Percentiles rank a stretch among this genome's conserved stretches.
phyloP scores from a whole-genome alignment of 2,329 filamentous ascomycete species.

The Phaeosphaeriaceae sp. region DNA sequence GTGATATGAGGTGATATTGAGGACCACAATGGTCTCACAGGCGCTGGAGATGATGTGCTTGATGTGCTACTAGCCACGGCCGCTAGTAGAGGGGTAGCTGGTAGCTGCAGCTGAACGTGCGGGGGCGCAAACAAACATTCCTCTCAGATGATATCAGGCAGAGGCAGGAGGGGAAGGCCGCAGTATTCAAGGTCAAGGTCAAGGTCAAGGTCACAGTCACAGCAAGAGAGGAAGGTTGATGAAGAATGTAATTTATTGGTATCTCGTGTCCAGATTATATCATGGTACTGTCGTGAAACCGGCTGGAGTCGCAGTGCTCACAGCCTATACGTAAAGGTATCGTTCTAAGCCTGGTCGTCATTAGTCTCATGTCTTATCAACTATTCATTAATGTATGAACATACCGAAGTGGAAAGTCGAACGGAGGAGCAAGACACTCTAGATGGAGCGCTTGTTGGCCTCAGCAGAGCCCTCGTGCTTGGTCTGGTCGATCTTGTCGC shows the following conservation, averaged over 20 bases:
- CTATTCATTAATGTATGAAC: background rate
- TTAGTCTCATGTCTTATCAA: background rate
- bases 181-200: too few species aligned
- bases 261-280: slow-evolving; percentile 33
- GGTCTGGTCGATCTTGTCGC: slow-evolving; percentile 62
- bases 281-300: slow-evolving; percentile 21
- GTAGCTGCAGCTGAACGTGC: background rate
- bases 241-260: slow-evolving; percentile 34
- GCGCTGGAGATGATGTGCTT: background rate
- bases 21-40: background rate
- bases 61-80: background rate
- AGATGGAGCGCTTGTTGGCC: slow-evolving; percentile 56
- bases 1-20: background rate
- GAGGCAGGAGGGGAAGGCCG: too few species aligned
- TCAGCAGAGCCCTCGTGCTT: slow-evolving; percentile 59
- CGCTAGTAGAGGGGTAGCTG: background rate
- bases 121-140: background rate
- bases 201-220: background rate
- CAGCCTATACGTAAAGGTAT: slow-evolving; percentile 15
- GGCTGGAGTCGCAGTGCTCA: slow-evolving; percentile 28
- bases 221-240: background rate
- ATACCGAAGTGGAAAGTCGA: slow-evolving; percentile 28
- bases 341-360: slow-evolving; percentile 15
- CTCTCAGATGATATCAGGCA: background rate
- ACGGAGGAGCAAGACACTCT: slow-evolving; percentile 15